phyloP scores from a whole-genome alignment of 164 flowering plant genomes.

The Macadamia tetraphylla region DNA sequence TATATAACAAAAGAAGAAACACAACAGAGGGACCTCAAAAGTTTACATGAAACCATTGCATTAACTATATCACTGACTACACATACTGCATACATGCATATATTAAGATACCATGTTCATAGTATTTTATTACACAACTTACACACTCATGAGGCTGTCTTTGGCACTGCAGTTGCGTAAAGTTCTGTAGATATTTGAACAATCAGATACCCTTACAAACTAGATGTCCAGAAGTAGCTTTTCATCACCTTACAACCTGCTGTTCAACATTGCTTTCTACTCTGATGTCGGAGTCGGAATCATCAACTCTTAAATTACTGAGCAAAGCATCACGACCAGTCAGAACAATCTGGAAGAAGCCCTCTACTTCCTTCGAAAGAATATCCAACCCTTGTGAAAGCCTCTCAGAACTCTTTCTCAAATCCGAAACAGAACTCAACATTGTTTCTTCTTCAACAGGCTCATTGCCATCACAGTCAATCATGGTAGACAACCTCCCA shows the following conservation, averaged over 20 bases:
- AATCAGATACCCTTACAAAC: neutral
- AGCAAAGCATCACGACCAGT: conserved; percentile 85
- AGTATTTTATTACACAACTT: neutral
- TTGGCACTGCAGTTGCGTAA: neutral
- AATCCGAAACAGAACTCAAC: conserved; percentile 25
- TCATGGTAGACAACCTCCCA: conserved; percentile 37
- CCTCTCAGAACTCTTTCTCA: conserved; percentile 30
- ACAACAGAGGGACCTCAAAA: too few relatives aligned
- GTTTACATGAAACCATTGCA: too few relatives aligned
- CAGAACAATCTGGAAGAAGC: conserved; percentile 71
- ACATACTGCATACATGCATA: too few relatives aligned
- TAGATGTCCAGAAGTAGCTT: neutral
- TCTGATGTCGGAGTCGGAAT: conserved; percentile 16
- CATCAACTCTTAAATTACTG: conserved; percentile 47
- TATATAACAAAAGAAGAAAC: too few relatives aligned
- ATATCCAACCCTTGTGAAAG: conserved; percentile 61
- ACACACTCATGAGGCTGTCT: neutral
- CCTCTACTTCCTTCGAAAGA: conserved; percentile 59
- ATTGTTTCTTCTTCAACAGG: conserved; percentile 26
- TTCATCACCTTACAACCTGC: conserved; percentile 23
- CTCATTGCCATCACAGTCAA: conserved; percentile 22
- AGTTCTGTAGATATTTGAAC: neutral
- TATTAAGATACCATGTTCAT: too few relatives aligned
- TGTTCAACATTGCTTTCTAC: conserved; percentile 19
- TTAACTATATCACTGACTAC: too few relatives aligned